Percentiles rank a stretch among this genome's conserved stretches.
These are phyloP conservation scores for Colletotrichum cereale DNA, from an alignment of 2,329 filamentous ascomycete genomes.

Conservation along the genomic window DNA sequence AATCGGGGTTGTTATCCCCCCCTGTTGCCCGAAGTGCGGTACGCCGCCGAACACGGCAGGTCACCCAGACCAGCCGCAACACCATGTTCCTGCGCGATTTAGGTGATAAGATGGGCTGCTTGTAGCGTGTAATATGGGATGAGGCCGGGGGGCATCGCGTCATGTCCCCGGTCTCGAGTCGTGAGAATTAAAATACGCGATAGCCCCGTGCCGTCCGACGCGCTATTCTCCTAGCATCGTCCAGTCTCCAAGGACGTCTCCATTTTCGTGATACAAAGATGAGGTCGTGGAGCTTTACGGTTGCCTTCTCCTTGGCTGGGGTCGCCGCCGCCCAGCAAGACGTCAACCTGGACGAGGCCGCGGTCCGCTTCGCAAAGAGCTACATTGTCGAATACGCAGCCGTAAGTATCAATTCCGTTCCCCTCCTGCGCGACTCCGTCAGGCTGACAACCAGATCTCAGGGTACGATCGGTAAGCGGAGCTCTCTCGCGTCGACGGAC, in stretches of 20 bases:
- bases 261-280: neutral
- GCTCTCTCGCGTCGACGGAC: slow-evolving; percentile 12
- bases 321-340: slow-evolving; percentile 7
- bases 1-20: neutral
- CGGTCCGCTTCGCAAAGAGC: slow-evolving; percentile 12
- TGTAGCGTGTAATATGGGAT: neutral
- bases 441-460: neutral
- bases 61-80: neutral
- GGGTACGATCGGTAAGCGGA: neutral
- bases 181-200: neutral
- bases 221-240: neutral
- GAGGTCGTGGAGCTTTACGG: neutral
- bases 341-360: neutral
- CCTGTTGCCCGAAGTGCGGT: neutral
- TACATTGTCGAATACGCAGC: slow-evolving; percentile 37
- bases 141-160: neutral
- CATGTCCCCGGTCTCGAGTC: neutral
- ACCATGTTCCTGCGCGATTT: neutral
- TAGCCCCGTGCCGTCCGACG: too few species aligned
- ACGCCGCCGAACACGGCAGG: neutral
- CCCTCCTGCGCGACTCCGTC: too few species aligned
- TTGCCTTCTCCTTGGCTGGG: slow-evolving; percentile 3
- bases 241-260: neutral
- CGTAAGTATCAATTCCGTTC: slow-evolving; percentile 1
- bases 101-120: neutral